Conservation (phyloP, 768 basidiomycete genomes). For the Chlorophyllum brunneum region DNA sequence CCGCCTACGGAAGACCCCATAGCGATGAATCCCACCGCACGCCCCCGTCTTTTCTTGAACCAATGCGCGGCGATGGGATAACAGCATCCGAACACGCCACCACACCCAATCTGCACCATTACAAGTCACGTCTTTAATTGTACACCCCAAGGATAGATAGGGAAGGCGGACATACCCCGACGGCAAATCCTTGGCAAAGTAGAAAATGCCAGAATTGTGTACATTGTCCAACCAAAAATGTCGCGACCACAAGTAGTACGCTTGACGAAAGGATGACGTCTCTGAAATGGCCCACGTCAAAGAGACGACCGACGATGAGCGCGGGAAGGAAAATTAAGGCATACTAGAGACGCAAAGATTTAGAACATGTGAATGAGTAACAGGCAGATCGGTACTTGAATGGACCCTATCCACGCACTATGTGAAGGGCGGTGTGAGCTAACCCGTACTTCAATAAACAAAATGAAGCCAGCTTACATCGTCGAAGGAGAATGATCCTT, state of each 20-base stretch:
- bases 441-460: too few species aligned
- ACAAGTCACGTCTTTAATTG: too few species aligned
- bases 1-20: conserved; percentile 70
- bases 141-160: too few species aligned
- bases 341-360: too few species aligned
- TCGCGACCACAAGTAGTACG: conserved; percentile 37
- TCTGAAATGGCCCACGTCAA: conserved; percentile 50
- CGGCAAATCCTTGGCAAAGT: conserved; percentile 57
- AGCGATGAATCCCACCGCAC: conserved; percentile 65
- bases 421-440: too few species aligned
- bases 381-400: conserved; percentile 51
- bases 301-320: conserved; percentile 77
- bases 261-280: conserved; percentile 30
- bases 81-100: conserved; percentile 61
- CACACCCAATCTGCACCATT: conserved; percentile 42
- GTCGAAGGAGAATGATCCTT: conserved; percentile 36
- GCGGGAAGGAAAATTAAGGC: background rate
- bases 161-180: conserved; percentile 46
- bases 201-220: conserved; percentile 64
- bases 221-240: conserved; percentile 57
- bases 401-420: conserved; percentile 82
- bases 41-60: conserved; percentile 58
- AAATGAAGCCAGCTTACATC: conserved; percentile 41
- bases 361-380: background rate
- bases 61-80: conserved; percentile 64